These are phyloP conservation scores for Myriosclerotinia duriaeana DNA, from an alignment of 2,329 filamentous ascomycete species.

Conservation along the genomic window DNA sequence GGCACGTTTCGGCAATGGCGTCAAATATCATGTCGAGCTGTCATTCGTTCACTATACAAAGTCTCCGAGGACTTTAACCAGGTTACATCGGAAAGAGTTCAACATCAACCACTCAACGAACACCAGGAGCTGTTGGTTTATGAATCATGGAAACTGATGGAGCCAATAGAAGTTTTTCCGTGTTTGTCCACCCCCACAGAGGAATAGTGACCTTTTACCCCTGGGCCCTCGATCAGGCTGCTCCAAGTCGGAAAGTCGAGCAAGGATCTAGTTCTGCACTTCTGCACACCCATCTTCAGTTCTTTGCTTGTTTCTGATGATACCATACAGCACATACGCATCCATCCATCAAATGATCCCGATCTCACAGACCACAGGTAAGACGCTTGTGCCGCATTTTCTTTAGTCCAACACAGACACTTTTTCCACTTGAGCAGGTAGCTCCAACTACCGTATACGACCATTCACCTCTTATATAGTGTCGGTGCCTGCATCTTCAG, in stretches of 20 bases:
- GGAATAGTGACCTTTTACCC: constrained; percentile 7
- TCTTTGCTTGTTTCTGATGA: constrained; percentile 22
- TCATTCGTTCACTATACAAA: constrained; percentile 21
- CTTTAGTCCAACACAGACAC: constrained; percentile 18
- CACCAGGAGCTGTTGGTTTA: not conserved
- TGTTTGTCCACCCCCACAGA: constrained; percentile 1
- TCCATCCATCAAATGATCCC: constrained; percentile 24
- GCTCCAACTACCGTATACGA: constrained; percentile 15
- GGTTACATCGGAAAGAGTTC: constrained; percentile 9
- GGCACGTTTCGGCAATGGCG: constrained; percentile 26
- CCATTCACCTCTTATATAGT: constrained; percentile 20
- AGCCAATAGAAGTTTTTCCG: constrained; percentile 12
- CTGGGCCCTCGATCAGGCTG: constrained; percentile 16
- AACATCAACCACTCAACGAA: constrained; percentile 13
- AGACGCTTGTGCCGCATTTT: constrained; percentile 20
- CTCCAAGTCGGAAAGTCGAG: constrained; percentile 13
- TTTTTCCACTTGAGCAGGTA: constrained; percentile 10
- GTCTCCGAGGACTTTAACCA: constrained; percentile 16
- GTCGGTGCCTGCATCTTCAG: constrained; percentile 16
- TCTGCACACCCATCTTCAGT: constrained; percentile 14
- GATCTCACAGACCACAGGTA: constrained; percentile 21
- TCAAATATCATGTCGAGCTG: constrained; percentile 22
- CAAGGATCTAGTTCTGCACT: constrained; percentile 17
- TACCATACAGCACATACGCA: constrained; percentile 21
- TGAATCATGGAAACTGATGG: not conserved